These are phyloP conservation scores for Ophiocordyceps australis DNA, from an alignment of 2,329 filamentous ascomycete genomes.

Conservation along the genomic window DNA sequence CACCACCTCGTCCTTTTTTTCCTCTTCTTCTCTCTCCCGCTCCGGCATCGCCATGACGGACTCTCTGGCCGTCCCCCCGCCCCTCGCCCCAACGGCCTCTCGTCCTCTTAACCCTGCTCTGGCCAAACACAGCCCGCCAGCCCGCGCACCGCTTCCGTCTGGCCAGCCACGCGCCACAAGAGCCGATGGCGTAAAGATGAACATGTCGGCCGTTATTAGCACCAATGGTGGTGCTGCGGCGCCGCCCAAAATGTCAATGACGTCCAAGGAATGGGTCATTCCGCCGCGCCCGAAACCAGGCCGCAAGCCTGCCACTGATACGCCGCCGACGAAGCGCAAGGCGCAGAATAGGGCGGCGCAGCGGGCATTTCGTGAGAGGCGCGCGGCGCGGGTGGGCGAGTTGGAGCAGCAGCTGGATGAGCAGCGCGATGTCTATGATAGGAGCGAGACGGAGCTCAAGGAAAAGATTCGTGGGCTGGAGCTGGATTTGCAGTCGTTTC, in stretches of 20 bases:
- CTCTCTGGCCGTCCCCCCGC: too few relatives aligned
- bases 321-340: slow-evolving; percentile 82
- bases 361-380: slow-evolving; percentile 72
- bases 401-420: slow-evolving; percentile 49
- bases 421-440: slow-evolving; percentile 36
- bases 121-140: too few relatives aligned
- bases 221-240: slow-evolving; percentile 19
- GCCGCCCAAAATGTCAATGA: slow-evolving; percentile 39
- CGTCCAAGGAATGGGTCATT: slow-evolving; percentile 72
- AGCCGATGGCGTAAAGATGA: slow-evolving; percentile 24
- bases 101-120: too few relatives aligned
- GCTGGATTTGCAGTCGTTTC: slow-evolving; percentile 47
- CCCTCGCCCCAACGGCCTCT: too few relatives aligned
- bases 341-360: slow-evolving; percentile 89
- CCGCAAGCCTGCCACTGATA: slow-evolving; percentile 84
- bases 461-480: slow-evolving; percentile 42
- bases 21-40: slow-evolving; percentile 2
- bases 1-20: slow-evolving; percentile 5
- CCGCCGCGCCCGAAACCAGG: slow-evolving; percentile 77
- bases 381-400: slow-evolving; percentile 69
- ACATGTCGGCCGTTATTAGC: slow-evolving; percentile 27
- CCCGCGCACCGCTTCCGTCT: too few relatives aligned
- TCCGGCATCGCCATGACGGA: too few relatives aligned
- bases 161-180: too few relatives aligned
- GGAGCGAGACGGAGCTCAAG: slow-evolving; percentile 36